Percentiles rank a stretch among this genome's conserved stretches.
Evolutionary conservation across 2,329 filamentous ascomycete genomes (phyloP).

Genomic region (Metarhizium guizhouense): DNA sequence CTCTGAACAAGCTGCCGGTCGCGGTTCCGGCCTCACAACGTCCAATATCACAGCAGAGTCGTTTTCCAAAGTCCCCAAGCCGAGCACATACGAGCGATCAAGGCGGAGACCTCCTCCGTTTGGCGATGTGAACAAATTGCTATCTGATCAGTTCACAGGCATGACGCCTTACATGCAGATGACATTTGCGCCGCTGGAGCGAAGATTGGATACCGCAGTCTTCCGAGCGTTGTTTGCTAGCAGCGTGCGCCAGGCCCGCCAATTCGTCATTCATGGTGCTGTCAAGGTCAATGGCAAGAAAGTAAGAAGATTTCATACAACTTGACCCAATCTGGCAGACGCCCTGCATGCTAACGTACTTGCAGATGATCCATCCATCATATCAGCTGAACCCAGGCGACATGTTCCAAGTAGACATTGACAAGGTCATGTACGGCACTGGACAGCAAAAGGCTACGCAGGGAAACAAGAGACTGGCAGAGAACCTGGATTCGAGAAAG

Average conservation of each 20-base stretch:
- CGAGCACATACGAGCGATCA: conserved; percentile 10
- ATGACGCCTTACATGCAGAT: conserved; percentile 91
- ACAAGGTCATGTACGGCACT: conserved; percentile 81
- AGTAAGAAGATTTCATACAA: conserved; percentile 38
- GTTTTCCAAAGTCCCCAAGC: conserved; percentile 21
- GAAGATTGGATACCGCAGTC: conserved; percentile 87
- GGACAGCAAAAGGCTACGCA: conserved; percentile 56
- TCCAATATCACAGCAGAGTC: conserved; percentile 22
- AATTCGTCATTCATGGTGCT: conserved; percentile 86
- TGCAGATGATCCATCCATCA: conserved; percentile 79
- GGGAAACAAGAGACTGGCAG: conserved; percentile 13
- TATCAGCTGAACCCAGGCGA: conserved; percentile 96
- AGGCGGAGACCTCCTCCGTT: conserved; percentile 12
- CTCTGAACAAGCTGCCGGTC: conserved; percentile 70
- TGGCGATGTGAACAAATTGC: conserved; percentile 23
- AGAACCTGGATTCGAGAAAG: conserved; percentile 18
- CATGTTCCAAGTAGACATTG: conserved; percentile 91
- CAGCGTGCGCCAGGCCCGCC: conserved; percentile 83
- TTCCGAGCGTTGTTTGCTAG: conserved; percentile 92
- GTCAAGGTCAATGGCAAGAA: conserved; percentile 96
- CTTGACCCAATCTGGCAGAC: neutral
- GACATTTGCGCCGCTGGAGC: conserved; percentile 85
- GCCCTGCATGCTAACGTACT: conserved; percentile 1
- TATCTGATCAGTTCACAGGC: conserved; percentile 24
- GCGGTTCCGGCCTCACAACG: conserved; percentile 60